Evolutionary conservation across 345 rosid species (phyloP).

Genomic region (Populus simonii): DNA sequence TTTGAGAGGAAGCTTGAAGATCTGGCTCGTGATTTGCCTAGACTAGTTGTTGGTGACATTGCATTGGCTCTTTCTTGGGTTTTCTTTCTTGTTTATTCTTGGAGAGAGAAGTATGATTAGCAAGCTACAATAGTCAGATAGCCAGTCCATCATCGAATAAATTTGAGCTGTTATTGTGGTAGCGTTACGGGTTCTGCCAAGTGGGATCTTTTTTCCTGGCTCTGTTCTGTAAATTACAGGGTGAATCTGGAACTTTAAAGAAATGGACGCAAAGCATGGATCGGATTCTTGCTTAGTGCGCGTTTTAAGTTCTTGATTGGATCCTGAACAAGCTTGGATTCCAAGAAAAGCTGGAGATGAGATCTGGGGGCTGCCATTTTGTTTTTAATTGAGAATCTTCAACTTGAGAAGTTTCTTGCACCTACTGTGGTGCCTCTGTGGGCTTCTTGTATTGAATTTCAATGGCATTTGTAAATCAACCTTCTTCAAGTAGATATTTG

Average conservation of each 20-base stretch:
- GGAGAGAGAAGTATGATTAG: slow-evolving; percentile 94
- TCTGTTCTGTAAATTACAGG: background rate
- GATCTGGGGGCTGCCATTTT: background rate
- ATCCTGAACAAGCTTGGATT: slow-evolving; percentile 1
- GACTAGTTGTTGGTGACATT: slow-evolving; percentile 22
- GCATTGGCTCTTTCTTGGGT: slow-evolving; percentile 72
- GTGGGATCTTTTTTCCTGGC: background rate
- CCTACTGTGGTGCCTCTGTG: no score
- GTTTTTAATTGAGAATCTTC: background rate
- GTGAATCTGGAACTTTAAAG: background rate
- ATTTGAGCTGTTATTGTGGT: background rate
- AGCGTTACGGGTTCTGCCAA: background rate
- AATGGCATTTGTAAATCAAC: background rate
- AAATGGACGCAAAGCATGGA: background rate
- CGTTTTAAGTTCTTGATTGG: background rate
- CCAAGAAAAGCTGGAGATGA: slow-evolving; percentile 2
- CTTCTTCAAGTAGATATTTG: background rate
- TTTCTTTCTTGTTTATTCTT: slow-evolving; percentile 71
- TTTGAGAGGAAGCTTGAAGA: slow-evolving; percentile 24
- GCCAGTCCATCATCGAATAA: background rate
- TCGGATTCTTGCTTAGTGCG: background rate
- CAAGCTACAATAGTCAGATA: background rate
- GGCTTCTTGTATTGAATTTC: background rate
- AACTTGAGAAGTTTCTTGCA: background rate
- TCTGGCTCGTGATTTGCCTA: slow-evolving; percentile 20